phyloP scores from a whole-genome alignment of 257 asterid genomes.

The Nicotiana sylvestris region DNA sequence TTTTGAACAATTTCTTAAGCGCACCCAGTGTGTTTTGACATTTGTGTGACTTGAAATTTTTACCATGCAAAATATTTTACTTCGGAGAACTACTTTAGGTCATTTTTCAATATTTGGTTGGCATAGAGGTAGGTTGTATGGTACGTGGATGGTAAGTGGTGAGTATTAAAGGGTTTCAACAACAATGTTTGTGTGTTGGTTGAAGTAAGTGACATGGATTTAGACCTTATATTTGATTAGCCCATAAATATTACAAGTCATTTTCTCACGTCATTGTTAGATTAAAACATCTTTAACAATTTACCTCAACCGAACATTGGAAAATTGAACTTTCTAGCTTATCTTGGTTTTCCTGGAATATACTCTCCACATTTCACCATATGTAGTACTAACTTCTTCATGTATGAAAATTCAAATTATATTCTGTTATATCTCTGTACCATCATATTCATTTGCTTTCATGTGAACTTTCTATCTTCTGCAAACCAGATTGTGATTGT shows the following conservation, averaged over 20 bases:
- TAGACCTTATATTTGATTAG: background rate
- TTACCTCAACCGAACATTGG: background rate
- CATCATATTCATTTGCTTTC: background rate
- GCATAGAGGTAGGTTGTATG: background rate
- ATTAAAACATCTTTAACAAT: background rate
- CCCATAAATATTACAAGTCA: background rate
- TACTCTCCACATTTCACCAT: background rate
- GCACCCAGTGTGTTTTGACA: background rate
- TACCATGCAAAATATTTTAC: background rate
- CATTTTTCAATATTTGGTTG: background rate
- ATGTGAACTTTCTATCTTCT: background rate
- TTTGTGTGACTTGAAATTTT: background rate
- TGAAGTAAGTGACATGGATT: background rate
- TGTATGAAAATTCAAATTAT: background rate
- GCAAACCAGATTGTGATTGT: background rate
- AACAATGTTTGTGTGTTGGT: background rate
- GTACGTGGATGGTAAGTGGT: background rate
- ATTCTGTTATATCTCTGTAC: background rate
- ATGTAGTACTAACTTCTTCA: background rate
- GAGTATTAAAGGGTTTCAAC: background rate
- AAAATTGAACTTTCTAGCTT: background rate
- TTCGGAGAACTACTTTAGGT: background rate
- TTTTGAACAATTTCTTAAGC: background rate
- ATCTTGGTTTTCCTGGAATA: background rate
- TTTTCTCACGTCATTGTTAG: background rate